phyloP scores from a whole-genome alignment of 1,284 basidiomycete genomes.

The Macrocybe sp. region DNA sequence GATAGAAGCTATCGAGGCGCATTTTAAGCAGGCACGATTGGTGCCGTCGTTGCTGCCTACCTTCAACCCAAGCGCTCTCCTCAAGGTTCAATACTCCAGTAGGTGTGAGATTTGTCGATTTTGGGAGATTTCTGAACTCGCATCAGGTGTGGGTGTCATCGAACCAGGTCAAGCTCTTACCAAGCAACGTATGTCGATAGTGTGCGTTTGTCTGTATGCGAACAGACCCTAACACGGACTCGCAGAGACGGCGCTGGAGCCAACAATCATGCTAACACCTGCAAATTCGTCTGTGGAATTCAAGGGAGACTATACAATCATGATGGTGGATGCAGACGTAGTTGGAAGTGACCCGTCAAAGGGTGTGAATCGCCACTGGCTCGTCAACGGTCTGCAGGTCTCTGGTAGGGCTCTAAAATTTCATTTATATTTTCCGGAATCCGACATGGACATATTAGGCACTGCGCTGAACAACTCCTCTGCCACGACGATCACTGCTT shows the following conservation, averaged over 20 bases:
- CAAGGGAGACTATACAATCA: conserved; percentile 53
- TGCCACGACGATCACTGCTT: conserved; percentile 57
- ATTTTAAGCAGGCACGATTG: conserved; percentile 53
- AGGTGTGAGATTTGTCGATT: conserved; percentile 1
- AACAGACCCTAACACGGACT: conserved; percentile 2
- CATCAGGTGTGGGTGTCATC: conserved; percentile 38
- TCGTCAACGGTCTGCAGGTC: conserved; percentile 63
- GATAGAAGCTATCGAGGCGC: conserved; percentile 53
- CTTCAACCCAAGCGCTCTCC: conserved; percentile 52
- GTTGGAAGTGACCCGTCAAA: conserved; percentile 49
- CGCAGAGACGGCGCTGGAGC: conserved; percentile 50
- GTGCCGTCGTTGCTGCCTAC: conserved; percentile 52
- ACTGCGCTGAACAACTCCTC: conserved; percentile 41
- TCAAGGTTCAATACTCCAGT: conserved; percentile 49
- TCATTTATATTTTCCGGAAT: background rate
- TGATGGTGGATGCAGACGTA: conserved; percentile 66
- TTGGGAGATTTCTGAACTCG: background rate
- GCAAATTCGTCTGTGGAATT: conserved; percentile 41
- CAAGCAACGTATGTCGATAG: conserved; percentile 43
- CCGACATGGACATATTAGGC: conserved; percentile 18
- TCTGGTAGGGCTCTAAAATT: conserved; percentile 21
- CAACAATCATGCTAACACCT: conserved; percentile 42
- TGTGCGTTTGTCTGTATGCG: background rate
- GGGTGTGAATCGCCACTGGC: conserved; percentile 74
- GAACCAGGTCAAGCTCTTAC: conserved; percentile 56